Evolutionary conservation across 495 filamentous ascomycete genomes (phyloP).

Genomic region (Podospora sp.): DNA sequence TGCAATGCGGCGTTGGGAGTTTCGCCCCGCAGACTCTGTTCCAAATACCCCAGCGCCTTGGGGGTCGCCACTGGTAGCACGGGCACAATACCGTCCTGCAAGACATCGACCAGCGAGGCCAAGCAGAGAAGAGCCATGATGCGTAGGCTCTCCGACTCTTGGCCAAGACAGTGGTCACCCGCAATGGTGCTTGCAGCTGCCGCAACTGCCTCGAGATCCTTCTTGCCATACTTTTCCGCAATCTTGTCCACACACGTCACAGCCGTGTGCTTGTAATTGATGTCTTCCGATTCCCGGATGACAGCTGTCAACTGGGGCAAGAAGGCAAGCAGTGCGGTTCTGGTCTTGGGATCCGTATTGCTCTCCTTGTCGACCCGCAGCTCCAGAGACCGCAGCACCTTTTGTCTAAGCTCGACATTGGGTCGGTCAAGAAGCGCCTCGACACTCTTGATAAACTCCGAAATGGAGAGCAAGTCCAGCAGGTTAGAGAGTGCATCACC

Average conservation of each 20-base stretch:
- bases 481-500: conserved; percentile 71
- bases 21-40: conserved; percentile 57
- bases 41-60: conserved; percentile 68
- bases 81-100: conserved; percentile 82
- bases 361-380: conserved; percentile 69
- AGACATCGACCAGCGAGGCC: conserved; percentile 81
- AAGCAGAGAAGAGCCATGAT: conserved; percentile 85
- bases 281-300: conserved; percentile 68
- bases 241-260: conserved; percentile 88
- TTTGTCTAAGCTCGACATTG: conserved; percentile 70
- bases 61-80: conserved; percentile 75
- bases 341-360: conserved; percentile 64
- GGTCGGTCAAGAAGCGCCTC: conserved; percentile 73
- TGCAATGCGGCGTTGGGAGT: conserved; percentile 64
- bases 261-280: conserved; percentile 75
- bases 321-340: conserved; percentile 73
- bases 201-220: conserved; percentile 64
- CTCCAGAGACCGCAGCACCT: conserved; percentile 78
- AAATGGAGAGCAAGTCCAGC: conserved; percentile 75
- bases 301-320: conserved; percentile 73
- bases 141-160: conserved; percentile 69
- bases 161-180: conserved; percentile 72
- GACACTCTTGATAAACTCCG: conserved; percentile 82
- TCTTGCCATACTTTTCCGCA: conserved; percentile 88
- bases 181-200: conserved; percentile 75